A percentile compares a stretch with the other conserved stretches of the same genome.
Conservation (phyloP, 2,329 filamentous ascomycete species). For the Fonsecaea monophora region DNA sequence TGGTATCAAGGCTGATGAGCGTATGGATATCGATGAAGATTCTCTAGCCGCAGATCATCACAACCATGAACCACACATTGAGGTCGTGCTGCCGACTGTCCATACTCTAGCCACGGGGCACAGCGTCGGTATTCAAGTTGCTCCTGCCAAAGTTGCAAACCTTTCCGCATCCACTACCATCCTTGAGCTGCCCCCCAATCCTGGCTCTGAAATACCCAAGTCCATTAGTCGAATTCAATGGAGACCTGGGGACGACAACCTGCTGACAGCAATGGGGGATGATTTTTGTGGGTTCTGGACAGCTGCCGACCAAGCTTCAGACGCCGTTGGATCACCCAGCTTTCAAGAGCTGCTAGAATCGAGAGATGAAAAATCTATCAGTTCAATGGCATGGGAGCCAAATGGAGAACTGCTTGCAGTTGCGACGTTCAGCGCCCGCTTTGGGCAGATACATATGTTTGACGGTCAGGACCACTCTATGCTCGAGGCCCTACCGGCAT, state of each 20-base stretch:
- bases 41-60: constrained; percentile 47
- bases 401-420: constrained; percentile 54
- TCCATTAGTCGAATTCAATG: constrained; percentile 50
- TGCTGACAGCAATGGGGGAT: constrained; percentile 53
- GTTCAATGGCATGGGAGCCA: constrained; percentile 55
- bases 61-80: constrained; percentile 36
- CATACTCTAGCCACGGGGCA: constrained; percentile 53
- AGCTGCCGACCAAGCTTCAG: constrained; percentile 35
- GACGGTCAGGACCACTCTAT: constrained; percentile 51
- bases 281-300: constrained; percentile 56
- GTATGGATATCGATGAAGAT: constrained; percentile 50
- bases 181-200: constrained; percentile 44
- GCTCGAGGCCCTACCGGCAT: constrained; percentile 54
- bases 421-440: constrained; percentile 53
- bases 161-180: constrained; percentile 53
- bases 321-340: constrained; percentile 16
- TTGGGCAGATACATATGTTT: constrained; percentile 54
- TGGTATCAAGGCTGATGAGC: constrained; percentile 38
- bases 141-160: constrained; percentile 56
- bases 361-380: constrained; percentile 45
- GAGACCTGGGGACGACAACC: constrained; percentile 53
- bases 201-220: constrained; percentile 44
- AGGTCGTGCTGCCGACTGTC: constrained; percentile 41
- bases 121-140: constrained; percentile 56
- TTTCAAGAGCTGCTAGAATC: constrained; percentile 33